Conservation (phyloP, 495 filamentous ascomycete genomes). For the Tirmania nivea region DNA sequence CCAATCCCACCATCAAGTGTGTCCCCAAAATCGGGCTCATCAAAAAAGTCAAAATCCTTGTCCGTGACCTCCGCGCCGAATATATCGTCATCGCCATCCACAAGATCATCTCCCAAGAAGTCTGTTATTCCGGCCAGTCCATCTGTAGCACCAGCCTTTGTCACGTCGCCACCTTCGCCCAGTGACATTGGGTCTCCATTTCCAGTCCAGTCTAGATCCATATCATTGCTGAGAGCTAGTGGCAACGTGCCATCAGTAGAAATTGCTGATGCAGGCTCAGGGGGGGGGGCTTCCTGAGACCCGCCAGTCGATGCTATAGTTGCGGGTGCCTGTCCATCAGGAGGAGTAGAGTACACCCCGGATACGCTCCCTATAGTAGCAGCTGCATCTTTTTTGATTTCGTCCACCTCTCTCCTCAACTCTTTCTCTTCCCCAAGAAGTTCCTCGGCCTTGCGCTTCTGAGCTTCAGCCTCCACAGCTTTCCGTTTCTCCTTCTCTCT, state of each 20-base stretch:
- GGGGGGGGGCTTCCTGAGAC: not conserved
- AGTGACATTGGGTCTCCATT: constrained; percentile 1
- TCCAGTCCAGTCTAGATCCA: constrained; percentile 14
- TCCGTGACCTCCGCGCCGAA: constrained; percentile 13
- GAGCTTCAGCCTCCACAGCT: not conserved
- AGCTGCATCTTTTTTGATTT: not conserved
- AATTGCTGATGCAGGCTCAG: not conserved
- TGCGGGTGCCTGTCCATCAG: not conserved
- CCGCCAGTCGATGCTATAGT: not conserved
- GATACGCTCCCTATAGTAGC: not conserved
- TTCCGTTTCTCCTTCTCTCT: not conserved
- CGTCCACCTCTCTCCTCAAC: not conserved
- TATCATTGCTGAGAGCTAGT: not conserved
- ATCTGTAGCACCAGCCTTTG: constrained; percentile 11
- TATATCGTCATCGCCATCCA: constrained; percentile 15
- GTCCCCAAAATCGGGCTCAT: constrained; percentile 8
- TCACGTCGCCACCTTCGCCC: constrained; percentile 1
- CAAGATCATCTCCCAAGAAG: constrained; percentile 16
- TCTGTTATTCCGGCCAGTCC: constrained; percentile 10
- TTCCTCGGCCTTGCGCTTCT: not conserved
- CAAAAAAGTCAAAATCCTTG: constrained; percentile 19
- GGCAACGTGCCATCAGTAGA: not conserved
- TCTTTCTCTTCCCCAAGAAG: not conserved
- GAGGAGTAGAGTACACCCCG: not conserved
- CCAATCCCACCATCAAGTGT: constrained; percentile 4